Conservation (phyloP, 108 stramenopile genomes). For the Cyclotella sp. region DNA sequence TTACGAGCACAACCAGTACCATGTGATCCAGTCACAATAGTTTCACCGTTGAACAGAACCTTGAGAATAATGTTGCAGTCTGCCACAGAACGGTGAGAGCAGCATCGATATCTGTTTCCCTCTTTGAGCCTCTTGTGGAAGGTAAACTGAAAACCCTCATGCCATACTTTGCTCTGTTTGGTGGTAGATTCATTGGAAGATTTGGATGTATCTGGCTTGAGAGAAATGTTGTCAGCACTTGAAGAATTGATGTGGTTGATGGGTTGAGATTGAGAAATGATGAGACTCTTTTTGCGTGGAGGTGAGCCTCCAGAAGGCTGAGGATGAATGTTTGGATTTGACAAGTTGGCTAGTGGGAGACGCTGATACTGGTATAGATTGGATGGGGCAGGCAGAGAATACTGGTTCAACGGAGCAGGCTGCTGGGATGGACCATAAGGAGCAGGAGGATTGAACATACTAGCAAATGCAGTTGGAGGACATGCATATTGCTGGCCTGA, state of each 20-base stretch:
- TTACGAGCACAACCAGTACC: background rate
- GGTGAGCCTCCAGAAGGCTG: background rate
- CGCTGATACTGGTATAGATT: background rate
- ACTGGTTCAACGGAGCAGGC: background rate
- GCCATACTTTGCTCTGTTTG: background rate
- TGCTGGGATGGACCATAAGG: background rate
- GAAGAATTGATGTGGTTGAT: background rate
- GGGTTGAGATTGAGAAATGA: background rate
- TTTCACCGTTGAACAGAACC: background rate
- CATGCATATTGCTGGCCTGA: background rate
- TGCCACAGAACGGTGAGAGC: background rate
- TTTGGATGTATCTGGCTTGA: background rate
- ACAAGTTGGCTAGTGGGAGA: background rate
- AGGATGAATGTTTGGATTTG: background rate
- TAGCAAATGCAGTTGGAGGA: background rate
- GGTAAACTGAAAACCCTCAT: conserved; percentile 2
- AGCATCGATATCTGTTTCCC: background rate
- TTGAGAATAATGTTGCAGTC: conserved; percentile 1
- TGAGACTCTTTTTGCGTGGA: background rate
- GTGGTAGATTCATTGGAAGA: background rate
- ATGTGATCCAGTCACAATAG: background rate
- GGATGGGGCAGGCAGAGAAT: background rate
- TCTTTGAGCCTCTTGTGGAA: conserved; percentile 1
- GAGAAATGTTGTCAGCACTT: background rate
- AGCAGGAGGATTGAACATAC: background rate